These are phyloP conservation scores for Linaria vulgaris DNA, from an alignment of 257 asterid genomes.

Conservation along the genomic window DNA sequence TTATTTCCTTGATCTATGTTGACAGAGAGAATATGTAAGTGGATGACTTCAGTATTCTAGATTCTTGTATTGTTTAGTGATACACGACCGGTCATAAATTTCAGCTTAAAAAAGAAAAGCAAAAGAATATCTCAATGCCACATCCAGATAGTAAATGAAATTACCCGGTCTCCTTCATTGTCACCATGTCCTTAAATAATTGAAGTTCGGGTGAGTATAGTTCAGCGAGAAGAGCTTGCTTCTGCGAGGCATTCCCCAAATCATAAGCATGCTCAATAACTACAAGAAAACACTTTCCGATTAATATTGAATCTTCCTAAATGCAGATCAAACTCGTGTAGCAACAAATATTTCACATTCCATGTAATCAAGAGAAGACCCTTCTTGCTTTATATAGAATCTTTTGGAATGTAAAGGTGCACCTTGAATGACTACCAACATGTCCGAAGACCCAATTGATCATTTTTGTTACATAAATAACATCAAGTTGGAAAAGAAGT, in stretches of 20 bases:
- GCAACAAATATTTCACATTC: not conserved
- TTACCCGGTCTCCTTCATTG: conserved; percentile 73
- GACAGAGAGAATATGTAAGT: no score
- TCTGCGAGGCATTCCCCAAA: conserved; percentile 84
- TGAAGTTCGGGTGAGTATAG: conserved; percentile 87
- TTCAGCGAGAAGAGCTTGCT: conserved; percentile 82
- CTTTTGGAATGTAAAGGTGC: no score
- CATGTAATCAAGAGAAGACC: not conserved
- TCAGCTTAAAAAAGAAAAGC: conserved; percentile 14
- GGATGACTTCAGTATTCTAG: not conserved
- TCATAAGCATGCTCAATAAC: conserved; percentile 79
- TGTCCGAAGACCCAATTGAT: not conserved
- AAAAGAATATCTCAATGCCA: conserved; percentile 3
- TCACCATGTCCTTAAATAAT: conserved; percentile 73
- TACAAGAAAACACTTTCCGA: conserved; percentile 27
- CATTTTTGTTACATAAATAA: not conserved
- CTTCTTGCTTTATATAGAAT: not conserved
- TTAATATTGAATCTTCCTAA: no score
- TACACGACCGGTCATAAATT: conserved; percentile 3
- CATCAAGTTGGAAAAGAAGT: not conserved
- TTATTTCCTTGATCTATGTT: not conserved
- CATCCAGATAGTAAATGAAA: conserved; percentile 4
- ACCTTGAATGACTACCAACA: not conserved
- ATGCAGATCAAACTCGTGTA: no score
- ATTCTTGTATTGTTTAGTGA: conserved; percentile 2